Evolutionary conservation across 1,284 basidiomycete genomes (phyloP).

Genomic region (Ceratobasidium sp.): DNA sequence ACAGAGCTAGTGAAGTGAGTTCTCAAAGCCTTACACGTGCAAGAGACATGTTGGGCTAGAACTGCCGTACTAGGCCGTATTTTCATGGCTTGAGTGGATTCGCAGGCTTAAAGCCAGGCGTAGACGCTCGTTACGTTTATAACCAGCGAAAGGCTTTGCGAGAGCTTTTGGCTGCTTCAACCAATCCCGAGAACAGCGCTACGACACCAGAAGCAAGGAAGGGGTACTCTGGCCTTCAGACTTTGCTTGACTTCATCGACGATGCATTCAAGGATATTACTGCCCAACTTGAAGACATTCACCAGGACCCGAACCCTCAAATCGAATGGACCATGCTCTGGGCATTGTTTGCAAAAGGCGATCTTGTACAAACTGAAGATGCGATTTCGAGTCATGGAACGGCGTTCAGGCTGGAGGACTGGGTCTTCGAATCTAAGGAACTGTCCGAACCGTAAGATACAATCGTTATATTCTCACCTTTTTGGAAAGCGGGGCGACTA

Average conservation of each 20-base stretch:
- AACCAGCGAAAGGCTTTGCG: not conserved
- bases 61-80: not conserved
- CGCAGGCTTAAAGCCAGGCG: not conserved
- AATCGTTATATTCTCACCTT: not conserved
- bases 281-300: not conserved
- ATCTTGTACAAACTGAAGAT: not conserved
- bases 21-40: no score
- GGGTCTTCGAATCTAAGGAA: not conserved
- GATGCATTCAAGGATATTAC: not conserved
- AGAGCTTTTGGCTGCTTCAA: not conserved
- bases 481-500: no score
- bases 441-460: not conserved
- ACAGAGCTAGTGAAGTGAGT: no score
- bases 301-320: not conserved
- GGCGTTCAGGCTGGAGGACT: slow-evolving; percentile 6
- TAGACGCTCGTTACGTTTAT: slow-evolving; percentile 20
- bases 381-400: not conserved
- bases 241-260: not conserved
- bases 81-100: not conserved
- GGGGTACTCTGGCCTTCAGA: not conserved
- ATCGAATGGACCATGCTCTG: slow-evolving; percentile 6
- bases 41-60: no score
- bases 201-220: no score
- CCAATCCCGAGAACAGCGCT: not conserved
- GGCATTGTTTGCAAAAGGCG: slow-evolving; percentile 2